A percentile compares a stretch with the other conserved stretches of the same genome.
Conservation (phyloP, 2,329 filamentous ascomycete species). For the Westerdykella sp. region DNA sequence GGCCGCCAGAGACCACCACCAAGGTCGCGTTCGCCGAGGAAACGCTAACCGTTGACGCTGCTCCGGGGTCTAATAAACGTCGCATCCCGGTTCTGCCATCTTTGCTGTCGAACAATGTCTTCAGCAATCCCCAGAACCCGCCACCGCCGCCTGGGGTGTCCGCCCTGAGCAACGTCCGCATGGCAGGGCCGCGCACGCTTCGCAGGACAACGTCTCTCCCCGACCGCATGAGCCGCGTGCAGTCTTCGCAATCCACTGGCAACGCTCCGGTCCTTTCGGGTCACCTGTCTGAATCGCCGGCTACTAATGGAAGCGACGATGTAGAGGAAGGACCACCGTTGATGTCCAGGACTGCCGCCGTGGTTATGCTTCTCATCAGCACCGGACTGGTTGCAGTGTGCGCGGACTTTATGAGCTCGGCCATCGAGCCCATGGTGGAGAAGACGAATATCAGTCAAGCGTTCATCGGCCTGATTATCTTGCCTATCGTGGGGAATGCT, state of each 20-base stretch:
- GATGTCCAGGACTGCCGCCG: constrained; percentile 54
- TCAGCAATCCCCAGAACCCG: constrained; percentile 42
- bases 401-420: constrained; percentile 67
- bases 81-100: constrained; percentile 54
- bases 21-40: constrained; percentile 40
- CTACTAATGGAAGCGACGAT: too few species aligned
- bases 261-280: not conserved
- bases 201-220: constrained; percentile 34
- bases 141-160: constrained; percentile 24
- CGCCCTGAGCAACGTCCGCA: constrained; percentile 25
- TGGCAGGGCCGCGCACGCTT: constrained; percentile 27
- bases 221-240: constrained; percentile 28
- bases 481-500: constrained; percentile 78
- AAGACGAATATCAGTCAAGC: constrained; percentile 59
- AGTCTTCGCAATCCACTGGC: constrained; percentile 9
- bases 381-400: constrained; percentile 56
- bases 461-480: constrained; percentile 72
- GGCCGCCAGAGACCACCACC: constrained; percentile 3
- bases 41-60: constrained; percentile 16
- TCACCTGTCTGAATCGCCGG: too few species aligned
- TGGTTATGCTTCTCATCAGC: constrained; percentile 50
- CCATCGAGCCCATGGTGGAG: constrained; percentile 62
- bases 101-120: constrained; percentile 65
- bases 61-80: constrained; percentile 45
- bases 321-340: constrained; percentile 29